These are phyloP conservation scores for Fomitopsis serialis DNA, from an alignment of 768 basidiomycete genomes.

Conservation along the genomic window DNA sequence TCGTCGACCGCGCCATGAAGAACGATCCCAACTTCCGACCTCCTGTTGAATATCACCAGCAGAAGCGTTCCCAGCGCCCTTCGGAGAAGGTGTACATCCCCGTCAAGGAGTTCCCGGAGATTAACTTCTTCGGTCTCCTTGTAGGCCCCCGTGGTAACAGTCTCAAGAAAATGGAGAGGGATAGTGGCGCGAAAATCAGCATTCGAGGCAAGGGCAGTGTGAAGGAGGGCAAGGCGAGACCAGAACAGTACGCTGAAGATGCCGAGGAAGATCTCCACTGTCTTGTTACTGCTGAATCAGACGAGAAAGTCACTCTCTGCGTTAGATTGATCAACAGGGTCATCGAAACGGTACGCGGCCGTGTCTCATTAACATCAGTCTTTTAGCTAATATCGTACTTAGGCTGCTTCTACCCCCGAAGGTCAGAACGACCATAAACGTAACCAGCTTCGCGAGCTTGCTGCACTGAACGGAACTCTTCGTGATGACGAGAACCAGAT, in stretches of 20 bases:
- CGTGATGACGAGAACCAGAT: conserved; percentile 99
- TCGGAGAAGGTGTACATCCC: conserved; percentile 99
- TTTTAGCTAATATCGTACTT: conserved; percentile 6
- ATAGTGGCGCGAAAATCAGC: conserved; percentile 96
- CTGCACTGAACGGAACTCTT: conserved; percentile 95
- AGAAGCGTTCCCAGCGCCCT: conserved; percentile 89
- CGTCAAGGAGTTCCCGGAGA: conserved; percentile 99
- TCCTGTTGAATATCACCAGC: conserved; percentile 93
- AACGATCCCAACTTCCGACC: conserved; percentile 97
- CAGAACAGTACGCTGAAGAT: conserved; percentile 92
- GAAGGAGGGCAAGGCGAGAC: conserved; percentile 96
- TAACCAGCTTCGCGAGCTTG: conserved; percentile 96
- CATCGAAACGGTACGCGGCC: conserved; percentile 83
- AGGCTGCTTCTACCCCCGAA: conserved; percentile 99
- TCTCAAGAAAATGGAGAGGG: conserved; percentile 98
- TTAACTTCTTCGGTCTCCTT: conserved; percentile 98
- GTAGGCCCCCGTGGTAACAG: conserved; percentile 99
- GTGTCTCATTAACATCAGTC: not conserved
- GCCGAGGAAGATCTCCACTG: conserved; percentile 99
- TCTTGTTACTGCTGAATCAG: conserved; percentile 87
- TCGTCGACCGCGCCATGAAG: conserved; percentile 96
- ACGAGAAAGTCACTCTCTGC: conserved; percentile 87
- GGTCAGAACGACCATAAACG: conserved; percentile 99
- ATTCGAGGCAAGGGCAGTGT: conserved; percentile 98
- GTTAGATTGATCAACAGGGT: conserved; percentile 96